Evolutionary conservation across 352 stramenopile genomes (phyloP), one percentile per base, ranked within the genome.

Genomic region (Pythium inflatum): DNA sequence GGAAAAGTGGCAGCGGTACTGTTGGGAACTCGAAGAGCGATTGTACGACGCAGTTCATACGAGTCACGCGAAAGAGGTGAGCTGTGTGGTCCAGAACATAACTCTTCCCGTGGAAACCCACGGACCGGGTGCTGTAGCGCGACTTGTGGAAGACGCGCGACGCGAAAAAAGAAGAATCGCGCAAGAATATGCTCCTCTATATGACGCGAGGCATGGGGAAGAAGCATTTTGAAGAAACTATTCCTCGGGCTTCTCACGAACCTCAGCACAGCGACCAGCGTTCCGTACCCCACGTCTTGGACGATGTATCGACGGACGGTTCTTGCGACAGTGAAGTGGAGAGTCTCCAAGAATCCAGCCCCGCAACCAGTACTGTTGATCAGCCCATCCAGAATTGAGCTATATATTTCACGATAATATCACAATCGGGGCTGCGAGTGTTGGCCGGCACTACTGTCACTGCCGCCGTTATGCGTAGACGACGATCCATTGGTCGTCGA

Each of bases 1-100:
- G 48, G 85, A 93, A 55, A 89, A 84, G 38, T 93, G 85, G 83
- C 85, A 93, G 43, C 77, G 76, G 0, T 89, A 92, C 40, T 92
- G 82, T 65, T 93, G 85, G 85, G 85, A 90, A 33, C 66, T 93
- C 0, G 83, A 93, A 48, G 85, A 90, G 48, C 80, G 81, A 5
- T 68, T 91, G 5, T 79, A 89, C 28, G 77, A 87, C 48, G 79
- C 80, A 7, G 67, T 88, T 36, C 75, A 87, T 54, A 78, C 74
- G 40, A 89, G 77, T 34, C 73, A 83, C 34, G 63, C 41, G 8
- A 89, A 90, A 74, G 82, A 93, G 78, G 82, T 89, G 3, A 22
- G 55, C 30, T 4, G 1, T 9, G 12, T 9, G 36, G 9, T 9
- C 16, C 36, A 43, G 36, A 43, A 16, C 9, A 43, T 43, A 43